Evolutionary conservation across 1,284 basidiomycete genomes (phyloP).

Genomic region (Farysia itapuensis): DNA sequence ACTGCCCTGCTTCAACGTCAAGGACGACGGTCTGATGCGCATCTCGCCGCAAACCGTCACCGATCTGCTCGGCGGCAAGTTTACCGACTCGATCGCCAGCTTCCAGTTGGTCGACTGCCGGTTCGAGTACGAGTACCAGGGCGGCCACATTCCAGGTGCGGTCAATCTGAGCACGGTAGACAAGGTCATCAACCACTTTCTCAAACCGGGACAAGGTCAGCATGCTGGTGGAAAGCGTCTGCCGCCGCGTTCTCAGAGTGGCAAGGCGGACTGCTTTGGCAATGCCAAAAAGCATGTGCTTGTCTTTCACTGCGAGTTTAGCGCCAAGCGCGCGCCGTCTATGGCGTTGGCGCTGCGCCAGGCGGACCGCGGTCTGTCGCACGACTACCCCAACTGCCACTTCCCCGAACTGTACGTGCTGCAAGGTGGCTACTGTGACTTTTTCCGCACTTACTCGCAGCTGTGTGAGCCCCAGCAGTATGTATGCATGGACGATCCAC

Average conservation of each 20-base stretch:
- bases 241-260: conserved; percentile 67
- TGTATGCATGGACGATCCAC: conserved; percentile 90
- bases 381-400: conserved; percentile 86
- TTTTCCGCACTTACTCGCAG: conserved; percentile 70
- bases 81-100: conserved; percentile 40
- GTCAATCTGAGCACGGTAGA: conserved; percentile 85
- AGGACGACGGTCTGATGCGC: conserved; percentile 92
- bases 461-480: conserved; percentile 82
- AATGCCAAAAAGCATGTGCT: conserved; percentile 73
- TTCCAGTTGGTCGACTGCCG: conserved; percentile 83
- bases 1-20: conserved; percentile 87
- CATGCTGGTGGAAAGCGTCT: conserved; percentile 46
- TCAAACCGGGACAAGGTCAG: conserved; percentile 65
- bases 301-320: conserved; percentile 98
- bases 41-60: conserved; percentile 72
- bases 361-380: conserved; percentile 81
- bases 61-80: conserved; percentile 48
- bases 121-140: conserved; percentile 93
- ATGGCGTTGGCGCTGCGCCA: conserved; percentile 93
- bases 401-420: conserved; percentile 97
- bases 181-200: conserved; percentile 77
- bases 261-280: conserved; percentile 65
- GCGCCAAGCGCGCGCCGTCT: conserved; percentile 88
- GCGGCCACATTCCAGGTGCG: conserved; percentile 89
- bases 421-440: conserved; percentile 90